Percentiles rank a stretch among this genome's conserved stretches.
phyloP scores from a whole-genome alignment of 306 rosid genomes.

The Dalbergia oliveri region DNA sequence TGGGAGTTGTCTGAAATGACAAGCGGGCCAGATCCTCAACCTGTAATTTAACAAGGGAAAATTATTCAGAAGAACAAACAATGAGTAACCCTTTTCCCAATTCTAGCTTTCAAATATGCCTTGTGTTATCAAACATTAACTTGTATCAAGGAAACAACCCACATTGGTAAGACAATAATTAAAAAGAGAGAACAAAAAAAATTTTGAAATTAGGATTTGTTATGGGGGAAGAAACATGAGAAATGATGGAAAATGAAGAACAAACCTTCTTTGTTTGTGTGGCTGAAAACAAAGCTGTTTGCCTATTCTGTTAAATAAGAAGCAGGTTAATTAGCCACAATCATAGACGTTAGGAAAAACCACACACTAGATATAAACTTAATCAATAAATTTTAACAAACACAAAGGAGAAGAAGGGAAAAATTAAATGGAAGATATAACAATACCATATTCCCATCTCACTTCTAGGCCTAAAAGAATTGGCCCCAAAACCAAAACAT shows the following conservation, averaged over 20 bases:
- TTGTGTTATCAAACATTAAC: conserved; percentile 22
- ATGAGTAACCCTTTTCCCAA: conserved; percentile 16
- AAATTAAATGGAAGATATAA: not conserved
- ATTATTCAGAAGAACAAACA: not conserved
- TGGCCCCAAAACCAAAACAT: conserved; percentile 31
- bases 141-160: not conserved
- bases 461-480: conserved; percentile 16
- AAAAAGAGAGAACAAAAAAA: not conserved
- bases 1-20: conserved; percentile 77
- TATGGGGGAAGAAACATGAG: conserved; percentile 9
- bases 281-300: conserved; percentile 96
- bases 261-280: conserved; percentile 95
- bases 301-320: conserved; percentile 76
- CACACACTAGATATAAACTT: conserved; percentile 20
- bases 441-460: not conserved
- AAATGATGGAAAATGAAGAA: conserved; percentile 24
- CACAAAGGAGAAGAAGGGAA: not conserved
- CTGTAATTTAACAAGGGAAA: conserved; percentile 51
- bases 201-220: not conserved
- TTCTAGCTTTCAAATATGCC: conserved; percentile 14
- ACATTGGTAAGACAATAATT: not conserved
- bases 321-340: conserved; percentile 45
- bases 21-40: conserved; percentile 92
- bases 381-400: conserved; percentile 4
- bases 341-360: not conserved